Conservation (phyloP, 768 basidiomycete genomes). For the Tylopilus plumbeoviolaceoides region DNA sequence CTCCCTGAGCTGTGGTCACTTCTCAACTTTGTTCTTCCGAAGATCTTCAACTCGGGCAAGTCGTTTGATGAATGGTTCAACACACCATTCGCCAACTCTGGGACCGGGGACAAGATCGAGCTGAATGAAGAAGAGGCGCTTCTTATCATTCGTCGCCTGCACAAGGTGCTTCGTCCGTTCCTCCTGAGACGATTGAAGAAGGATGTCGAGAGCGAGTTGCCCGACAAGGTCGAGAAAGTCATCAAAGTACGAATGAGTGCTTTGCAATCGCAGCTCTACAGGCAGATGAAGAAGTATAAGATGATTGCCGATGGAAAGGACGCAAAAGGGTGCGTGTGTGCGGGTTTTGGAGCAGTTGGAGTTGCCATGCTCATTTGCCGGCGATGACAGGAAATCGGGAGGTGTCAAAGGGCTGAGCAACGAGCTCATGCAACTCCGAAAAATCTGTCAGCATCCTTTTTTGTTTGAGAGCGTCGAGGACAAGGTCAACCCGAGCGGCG, state of each 20-base stretch:
- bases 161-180: conserved; percentile 95
- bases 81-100: conserved; percentile 98
- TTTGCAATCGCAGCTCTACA: conserved; percentile 87
- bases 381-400: conserved; percentile 50
- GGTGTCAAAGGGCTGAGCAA: conserved; percentile 91
- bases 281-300: conserved; percentile 98
- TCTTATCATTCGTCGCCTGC: conserved; percentile 92
- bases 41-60: conserved; percentile 98
- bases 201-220: conserved; percentile 93
- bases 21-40: conserved; percentile 91
- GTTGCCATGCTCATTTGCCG: conserved; percentile 1
- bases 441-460: conserved; percentile 98
- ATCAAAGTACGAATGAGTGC: conserved; percentile 95
- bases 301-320: conserved; percentile 88
- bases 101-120: conserved; percentile 96
- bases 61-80: conserved; percentile 99
- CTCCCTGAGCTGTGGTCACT: conserved; percentile 94
- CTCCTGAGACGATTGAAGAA: conserved; percentile 89
- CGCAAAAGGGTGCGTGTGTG: conserved; percentile 58
- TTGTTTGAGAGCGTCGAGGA: conserved; percentile 94
- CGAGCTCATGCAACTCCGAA: conserved; percentile 95
- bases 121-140: conserved; percentile 99
- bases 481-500: conserved; percentile 79
- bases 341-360: not conserved
- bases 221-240: conserved; percentile 97